phyloP scores from a whole-genome alignment of 257 asterid species.

The Handroanthus guayacan region DNA sequence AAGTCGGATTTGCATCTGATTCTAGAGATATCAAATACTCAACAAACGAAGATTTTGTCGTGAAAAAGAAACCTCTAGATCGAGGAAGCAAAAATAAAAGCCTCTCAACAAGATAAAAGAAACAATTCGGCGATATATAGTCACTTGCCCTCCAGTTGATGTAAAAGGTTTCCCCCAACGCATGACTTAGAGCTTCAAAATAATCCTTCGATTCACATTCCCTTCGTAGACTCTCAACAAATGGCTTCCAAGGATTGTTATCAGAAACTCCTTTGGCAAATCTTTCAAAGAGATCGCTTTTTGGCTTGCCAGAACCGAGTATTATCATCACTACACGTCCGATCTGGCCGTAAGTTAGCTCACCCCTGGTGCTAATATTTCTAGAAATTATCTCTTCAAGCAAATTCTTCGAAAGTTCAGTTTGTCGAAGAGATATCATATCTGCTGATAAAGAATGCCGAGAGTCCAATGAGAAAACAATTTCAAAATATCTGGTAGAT shows the following conservation, averaged over 20 bases:
- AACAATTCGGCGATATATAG: conserved; percentile 59
- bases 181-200: conserved; percentile 32
- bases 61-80: conserved; percentile 36
- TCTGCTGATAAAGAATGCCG: conserved; percentile 39
- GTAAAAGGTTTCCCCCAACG: conserved; percentile 46
- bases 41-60: conserved; percentile 52
- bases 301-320: conserved; percentile 50
- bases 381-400: conserved; percentile 45
- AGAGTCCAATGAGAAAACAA: conserved; percentile 52
- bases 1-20: conserved; percentile 27
- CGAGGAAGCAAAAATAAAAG: conserved; percentile 52
- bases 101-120: conserved; percentile 66
- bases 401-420: conserved; percentile 42
- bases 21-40: conserved; percentile 50
- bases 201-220: conserved; percentile 4
- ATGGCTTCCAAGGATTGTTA: conserved; percentile 44
- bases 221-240: conserved; percentile 38
- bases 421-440: conserved; percentile 50
- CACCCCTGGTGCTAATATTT: conserved; percentile 5
- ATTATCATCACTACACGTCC: conserved; percentile 52
- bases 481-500: conserved; percentile 37
- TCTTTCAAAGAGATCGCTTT: conserved; percentile 32
- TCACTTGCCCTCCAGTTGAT: conserved; percentile 42
- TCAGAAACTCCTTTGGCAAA: conserved; percentile 26
- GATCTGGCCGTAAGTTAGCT: conserved; percentile 47